phyloP scores from a whole-genome alignment of 495 filamentous ascomycete species.

The Hypoxylon subgilvum region DNA sequence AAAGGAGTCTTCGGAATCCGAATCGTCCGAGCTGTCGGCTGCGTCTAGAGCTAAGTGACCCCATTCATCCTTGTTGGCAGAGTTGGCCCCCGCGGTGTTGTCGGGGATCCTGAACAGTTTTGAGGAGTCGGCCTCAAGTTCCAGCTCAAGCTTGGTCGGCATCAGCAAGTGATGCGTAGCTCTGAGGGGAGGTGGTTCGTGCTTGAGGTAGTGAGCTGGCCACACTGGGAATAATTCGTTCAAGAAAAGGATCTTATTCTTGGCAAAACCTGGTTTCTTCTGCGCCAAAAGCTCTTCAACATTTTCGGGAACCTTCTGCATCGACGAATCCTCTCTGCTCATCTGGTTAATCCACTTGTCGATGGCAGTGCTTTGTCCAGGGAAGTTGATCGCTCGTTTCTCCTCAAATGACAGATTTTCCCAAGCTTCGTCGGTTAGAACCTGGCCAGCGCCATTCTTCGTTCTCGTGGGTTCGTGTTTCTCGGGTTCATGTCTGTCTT shows the following conservation, averaged over 20 bases:
- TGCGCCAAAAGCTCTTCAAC: slow-evolving; percentile 70
- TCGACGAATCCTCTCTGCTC: slow-evolving; percentile 53
- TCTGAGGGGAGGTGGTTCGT: slow-evolving; percentile 72
- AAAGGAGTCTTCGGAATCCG: slow-evolving; percentile 59
- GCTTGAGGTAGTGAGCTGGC: slow-evolving; percentile 71
- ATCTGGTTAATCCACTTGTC: slow-evolving; percentile 43
- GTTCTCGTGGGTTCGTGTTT: too few relatives aligned
- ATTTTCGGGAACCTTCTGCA: slow-evolving; percentile 59
- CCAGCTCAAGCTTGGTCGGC: slow-evolving; percentile 84
- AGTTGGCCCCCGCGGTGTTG: slow-evolving; percentile 59
- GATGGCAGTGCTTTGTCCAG: slow-evolving; percentile 29
- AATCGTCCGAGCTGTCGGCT: slow-evolving; percentile 51
- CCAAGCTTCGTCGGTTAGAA: slow-evolving; percentile 41
- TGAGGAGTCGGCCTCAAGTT: slow-evolving; percentile 80
- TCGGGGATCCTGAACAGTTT: slow-evolving; percentile 74
- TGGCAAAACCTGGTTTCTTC: slow-evolving; percentile 73
- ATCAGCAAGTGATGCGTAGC: slow-evolving; percentile 62
- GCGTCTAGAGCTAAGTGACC: slow-evolving; percentile 57
- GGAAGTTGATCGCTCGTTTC: slow-evolving; percentile 43
- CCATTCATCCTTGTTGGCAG: slow-evolving; percentile 61
- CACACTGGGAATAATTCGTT: slow-evolving; percentile 76
- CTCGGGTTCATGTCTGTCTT: too few relatives aligned
- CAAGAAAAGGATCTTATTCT: slow-evolving; percentile 68
- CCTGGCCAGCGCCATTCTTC: too few relatives aligned
- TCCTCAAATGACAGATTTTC: slow-evolving; percentile 55